phyloP scores from a whole-genome alignment of 2,329 filamentous ascomycete genomes.

The Aspergillus sp. region DNA sequence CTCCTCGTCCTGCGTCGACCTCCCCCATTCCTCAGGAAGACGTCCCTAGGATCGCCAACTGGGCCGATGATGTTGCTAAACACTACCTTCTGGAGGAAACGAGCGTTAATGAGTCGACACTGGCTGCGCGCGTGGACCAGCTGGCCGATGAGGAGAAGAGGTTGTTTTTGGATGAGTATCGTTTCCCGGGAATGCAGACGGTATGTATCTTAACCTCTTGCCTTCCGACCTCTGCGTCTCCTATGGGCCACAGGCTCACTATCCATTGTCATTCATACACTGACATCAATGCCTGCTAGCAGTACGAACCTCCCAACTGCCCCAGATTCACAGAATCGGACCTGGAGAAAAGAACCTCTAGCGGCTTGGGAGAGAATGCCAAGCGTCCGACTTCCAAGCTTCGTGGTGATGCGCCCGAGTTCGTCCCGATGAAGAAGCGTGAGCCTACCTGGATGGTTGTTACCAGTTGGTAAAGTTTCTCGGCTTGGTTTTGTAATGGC shows the following conservation, averaged over 20 bases:
- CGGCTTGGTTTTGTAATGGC: background rate
- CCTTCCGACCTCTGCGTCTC: background rate
- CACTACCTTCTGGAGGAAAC: background rate
- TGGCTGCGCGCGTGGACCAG: background rate
- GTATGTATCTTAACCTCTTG: background rate
- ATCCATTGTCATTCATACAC: no score
- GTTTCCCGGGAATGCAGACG: background rate
- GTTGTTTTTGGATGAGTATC: background rate
- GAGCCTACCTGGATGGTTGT: background rate
- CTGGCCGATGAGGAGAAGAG: background rate
- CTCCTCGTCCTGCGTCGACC: background rate
- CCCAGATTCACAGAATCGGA: no score
- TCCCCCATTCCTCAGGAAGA: no score
- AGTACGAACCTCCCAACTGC: no score
- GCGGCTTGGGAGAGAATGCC: background rate
- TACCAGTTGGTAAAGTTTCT: background rate
- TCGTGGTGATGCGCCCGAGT: slow-evolving; percentile 16
- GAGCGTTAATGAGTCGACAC: background rate
- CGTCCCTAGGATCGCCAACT: no score
- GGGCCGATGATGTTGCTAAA: background rate
- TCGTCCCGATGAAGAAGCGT: slow-evolving; percentile 6
- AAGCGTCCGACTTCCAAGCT: slow-evolving; percentile 4
- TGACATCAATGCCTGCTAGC: no score
- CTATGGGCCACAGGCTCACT: background rate
- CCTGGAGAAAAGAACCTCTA: background rate